Evolutionary conservation across 164 flowering plant species (phyloP).

Genomic region (Echeveria elegans): DNA sequence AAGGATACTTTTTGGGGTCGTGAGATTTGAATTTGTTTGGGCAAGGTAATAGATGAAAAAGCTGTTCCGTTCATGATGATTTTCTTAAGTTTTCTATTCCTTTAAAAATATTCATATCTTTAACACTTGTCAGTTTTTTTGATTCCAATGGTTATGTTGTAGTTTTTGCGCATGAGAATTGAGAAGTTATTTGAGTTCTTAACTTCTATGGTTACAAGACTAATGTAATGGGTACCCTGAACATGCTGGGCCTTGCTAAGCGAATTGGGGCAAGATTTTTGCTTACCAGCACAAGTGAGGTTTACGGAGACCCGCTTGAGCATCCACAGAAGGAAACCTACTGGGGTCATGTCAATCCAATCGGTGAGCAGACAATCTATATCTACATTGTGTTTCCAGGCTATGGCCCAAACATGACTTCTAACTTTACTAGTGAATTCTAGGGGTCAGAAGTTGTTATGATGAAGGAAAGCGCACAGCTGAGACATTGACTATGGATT

Average conservation of each 20-base stretch:
- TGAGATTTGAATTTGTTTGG: neutral
- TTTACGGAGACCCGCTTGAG: too few relatives aligned
- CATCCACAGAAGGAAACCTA: too few relatives aligned
- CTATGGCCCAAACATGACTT: neutral
- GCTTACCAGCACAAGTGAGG: slow-evolving; percentile 90
- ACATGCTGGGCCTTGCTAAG: slow-evolving; percentile 94
- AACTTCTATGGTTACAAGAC: slow-evolving; percentile 31
- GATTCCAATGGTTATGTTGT: neutral
- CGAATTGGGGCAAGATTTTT: slow-evolving; percentile 90
- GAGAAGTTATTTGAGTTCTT: slow-evolving; percentile 22
- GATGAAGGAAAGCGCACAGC: slow-evolving; percentile 91
- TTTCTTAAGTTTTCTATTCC: too few relatives aligned
- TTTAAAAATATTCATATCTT: neutral
- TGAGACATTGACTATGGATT: slow-evolving; percentile 87
- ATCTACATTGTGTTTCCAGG: neutral
- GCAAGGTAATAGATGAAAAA: neutral
- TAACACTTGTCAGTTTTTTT: neutral
- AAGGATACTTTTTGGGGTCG: neutral
- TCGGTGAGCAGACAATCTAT: slow-evolving; percentile 34
- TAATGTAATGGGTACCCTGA: too few relatives aligned
- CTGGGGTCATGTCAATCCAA: slow-evolving; percentile 98
- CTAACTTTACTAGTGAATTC: neutral
- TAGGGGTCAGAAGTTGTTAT: slow-evolving; percentile 92
- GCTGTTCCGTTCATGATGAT: neutral
- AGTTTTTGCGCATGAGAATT: neutral